Percentiles rank a stretch among this genome's conserved stretches.
These are phyloP conservation scores for Phytophthora ohioensis DNA, from an alignment of 352 stramenopile genomes.

Conservation along the genomic window DNA sequence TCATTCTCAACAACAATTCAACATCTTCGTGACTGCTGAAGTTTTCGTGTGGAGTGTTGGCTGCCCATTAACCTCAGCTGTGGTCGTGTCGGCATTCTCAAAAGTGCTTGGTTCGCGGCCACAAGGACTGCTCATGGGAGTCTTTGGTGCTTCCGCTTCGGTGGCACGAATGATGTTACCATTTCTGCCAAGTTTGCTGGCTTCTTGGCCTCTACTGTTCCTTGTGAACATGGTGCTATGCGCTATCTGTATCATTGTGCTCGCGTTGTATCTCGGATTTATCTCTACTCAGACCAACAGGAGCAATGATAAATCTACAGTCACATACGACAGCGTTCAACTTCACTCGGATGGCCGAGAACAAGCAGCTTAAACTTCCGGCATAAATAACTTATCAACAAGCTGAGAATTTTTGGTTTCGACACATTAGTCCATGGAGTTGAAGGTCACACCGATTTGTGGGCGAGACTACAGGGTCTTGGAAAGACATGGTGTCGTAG, in stretches of 20 bases:
- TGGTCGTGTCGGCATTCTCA: slow-evolving; percentile 66
- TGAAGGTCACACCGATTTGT: slow-evolving; percentile 46
- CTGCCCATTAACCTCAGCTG: slow-evolving; percentile 60
- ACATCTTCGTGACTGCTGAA: slow-evolving; percentile 51
- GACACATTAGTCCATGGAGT: slow-evolving; percentile 28
- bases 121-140: slow-evolving; percentile 64
- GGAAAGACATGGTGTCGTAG: slow-evolving; percentile 9
- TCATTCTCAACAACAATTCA: slow-evolving; percentile 34
- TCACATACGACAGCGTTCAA: slow-evolving; percentile 33
- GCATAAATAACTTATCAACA: slow-evolving; percentile 16
- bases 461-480: slow-evolving; percentile 41
- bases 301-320: not conserved
- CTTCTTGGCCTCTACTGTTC: slow-evolving; percentile 56
- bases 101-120: slow-evolving; percentile 61
- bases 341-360: slow-evolving; percentile 37
- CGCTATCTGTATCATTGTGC: slow-evolving; percentile 46
- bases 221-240: slow-evolving; percentile 57
- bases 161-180: slow-evolving; percentile 66
- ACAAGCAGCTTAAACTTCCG: slow-evolving; percentile 1
- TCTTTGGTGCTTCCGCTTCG: slow-evolving; percentile 69
- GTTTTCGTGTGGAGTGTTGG: slow-evolving; percentile 74
- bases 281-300: slow-evolving; percentile 13
- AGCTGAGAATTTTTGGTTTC: slow-evolving; percentile 15
- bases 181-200: slow-evolving; percentile 60
- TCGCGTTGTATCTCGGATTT: slow-evolving; percentile 41